phyloP scores from a whole-genome alignment of 2,329 filamentous ascomycete species.

The Nemania diffusa region DNA sequence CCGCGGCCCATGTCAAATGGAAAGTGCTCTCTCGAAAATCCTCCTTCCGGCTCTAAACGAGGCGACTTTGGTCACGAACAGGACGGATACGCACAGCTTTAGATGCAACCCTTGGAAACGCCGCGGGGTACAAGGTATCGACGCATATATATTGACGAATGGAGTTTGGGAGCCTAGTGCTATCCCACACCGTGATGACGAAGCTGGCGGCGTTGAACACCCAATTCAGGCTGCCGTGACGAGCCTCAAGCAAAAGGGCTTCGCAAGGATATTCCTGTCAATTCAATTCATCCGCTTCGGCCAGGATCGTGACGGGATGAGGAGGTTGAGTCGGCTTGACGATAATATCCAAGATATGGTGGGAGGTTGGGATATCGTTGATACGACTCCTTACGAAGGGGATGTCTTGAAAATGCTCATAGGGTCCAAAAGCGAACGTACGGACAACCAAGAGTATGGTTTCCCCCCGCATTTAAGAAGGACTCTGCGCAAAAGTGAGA shows the following conservation, averaged over 20 bases:
- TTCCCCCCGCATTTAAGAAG: no score
- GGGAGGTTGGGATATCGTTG: slow-evolving; percentile 3
- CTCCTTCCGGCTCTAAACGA: neutral
- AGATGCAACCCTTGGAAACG: neutral
- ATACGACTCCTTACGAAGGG: neutral
- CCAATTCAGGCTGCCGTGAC: slow-evolving; percentile 9
- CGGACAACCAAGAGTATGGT: no score
- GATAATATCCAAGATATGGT: neutral
- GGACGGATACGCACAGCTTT: neutral
- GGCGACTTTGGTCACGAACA: neutral
- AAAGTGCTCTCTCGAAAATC: slow-evolving; percentile 1
- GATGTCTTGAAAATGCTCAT: slow-evolving; percentile 4
- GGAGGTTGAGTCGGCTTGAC: slow-evolving; percentile 1
- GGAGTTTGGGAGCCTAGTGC: slow-evolving; percentile 12
- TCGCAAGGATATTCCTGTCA: slow-evolving; percentile 1
- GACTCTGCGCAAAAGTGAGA: no score
- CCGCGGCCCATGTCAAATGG: neutral
- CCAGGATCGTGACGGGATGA: neutral
- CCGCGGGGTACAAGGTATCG: slow-evolving; percentile 3
- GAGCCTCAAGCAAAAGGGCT: neutral
- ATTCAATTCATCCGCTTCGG: slow-evolving; percentile 23
- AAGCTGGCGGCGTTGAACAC: slow-evolving; percentile 20
- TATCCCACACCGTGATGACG: neutral
- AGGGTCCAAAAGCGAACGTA: no score
- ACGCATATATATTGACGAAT: slow-evolving; percentile 21